Evolutionary conservation across 1,284 basidiomycete species (phyloP).

Genomic region (Schizophyllum commune): DNA sequence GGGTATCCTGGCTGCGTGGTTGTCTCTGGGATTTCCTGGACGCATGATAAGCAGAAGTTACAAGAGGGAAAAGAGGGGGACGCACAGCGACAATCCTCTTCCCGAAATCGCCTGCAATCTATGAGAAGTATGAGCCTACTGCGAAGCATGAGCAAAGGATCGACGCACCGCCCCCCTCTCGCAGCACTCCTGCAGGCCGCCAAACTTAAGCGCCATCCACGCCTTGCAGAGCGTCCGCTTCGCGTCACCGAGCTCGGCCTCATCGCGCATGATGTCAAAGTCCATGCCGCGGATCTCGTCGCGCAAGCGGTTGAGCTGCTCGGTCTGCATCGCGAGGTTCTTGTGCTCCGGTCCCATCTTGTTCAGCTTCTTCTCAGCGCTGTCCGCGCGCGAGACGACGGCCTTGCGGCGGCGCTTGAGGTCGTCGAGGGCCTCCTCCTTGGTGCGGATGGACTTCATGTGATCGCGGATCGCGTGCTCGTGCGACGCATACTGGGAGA

Average conservation of each 20-base stretch:
- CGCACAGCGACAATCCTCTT: slow-evolving; percentile 67
- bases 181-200: slow-evolving; percentile 78
- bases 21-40: slow-evolving; percentile 74
- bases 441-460: slow-evolving; percentile 73
- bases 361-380: slow-evolving; percentile 84
- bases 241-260: slow-evolving; percentile 78
- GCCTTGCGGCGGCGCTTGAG: slow-evolving; percentile 64
- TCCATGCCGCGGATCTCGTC: slow-evolving; percentile 79
- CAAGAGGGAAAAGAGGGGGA: slow-evolving; percentile 6
- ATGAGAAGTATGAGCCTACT: slow-evolving; percentile 9
- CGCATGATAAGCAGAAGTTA: slow-evolving; percentile 1
- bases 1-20: slow-evolving; percentile 75
- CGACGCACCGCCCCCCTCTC: slow-evolving; percentile 68
- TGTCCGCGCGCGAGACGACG: slow-evolving; percentile 69
- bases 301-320: slow-evolving; percentile 64
- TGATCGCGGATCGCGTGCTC: slow-evolving; percentile 68
- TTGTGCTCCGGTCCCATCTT: slow-evolving; percentile 94
- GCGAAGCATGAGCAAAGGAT: not conserved
- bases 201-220: slow-evolving; percentile 84
- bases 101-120: slow-evolving; percentile 80
- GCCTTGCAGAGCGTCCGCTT: slow-evolving; percentile 67
- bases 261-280: slow-evolving; percentile 78
- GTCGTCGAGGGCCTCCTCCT: slow-evolving; percentile 81
- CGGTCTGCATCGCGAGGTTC: slow-evolving; percentile 71
- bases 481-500: slow-evolving; percentile 68